Evolutionary conservation across 495 filamentous ascomycete species (phyloP).

Genomic region (Xylaria sp.): DNA sequence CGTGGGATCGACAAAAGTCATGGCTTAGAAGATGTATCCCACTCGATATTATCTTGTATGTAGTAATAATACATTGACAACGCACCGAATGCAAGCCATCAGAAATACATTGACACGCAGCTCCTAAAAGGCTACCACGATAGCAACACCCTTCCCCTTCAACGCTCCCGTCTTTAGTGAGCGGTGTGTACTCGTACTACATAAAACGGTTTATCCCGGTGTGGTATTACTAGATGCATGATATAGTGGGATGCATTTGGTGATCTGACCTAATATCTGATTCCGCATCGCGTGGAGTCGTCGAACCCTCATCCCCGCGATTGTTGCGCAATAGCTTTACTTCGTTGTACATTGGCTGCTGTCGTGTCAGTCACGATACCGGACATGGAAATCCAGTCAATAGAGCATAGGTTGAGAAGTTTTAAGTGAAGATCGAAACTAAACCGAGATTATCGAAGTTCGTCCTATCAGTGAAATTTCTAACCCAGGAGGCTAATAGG

Average conservation of each 20-base stretch:
- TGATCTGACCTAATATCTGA: not conserved
- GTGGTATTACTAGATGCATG: conserved; percentile 6
- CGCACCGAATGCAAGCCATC: conserved; percentile 4
- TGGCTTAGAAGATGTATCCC: not conserved
- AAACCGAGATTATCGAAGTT: conserved; percentile 6
- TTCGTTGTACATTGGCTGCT: not conserved
- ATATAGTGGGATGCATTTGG: not conserved
- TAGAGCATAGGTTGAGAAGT: not conserved
- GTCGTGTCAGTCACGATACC: not conserved
- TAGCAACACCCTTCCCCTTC: not conserved
- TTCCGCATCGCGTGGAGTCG: not conserved
- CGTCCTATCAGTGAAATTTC: not conserved
- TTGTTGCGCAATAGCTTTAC: not conserved
- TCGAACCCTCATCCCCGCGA: not conserved
- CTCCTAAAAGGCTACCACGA: not conserved
- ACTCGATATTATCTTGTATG: not conserved
- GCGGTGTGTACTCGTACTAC: conserved; percentile 13
- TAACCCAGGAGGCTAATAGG: not conserved
- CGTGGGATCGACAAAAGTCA: conserved; percentile 19
- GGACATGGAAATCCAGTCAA: not conserved
- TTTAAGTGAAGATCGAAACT: not conserved
- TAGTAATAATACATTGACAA: conserved; percentile 1
- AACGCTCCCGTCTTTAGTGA: not conserved
- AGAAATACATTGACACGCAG: not conserved
- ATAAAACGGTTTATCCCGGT: not conserved